Base-by-base conservation (phyloP, 495 filamentous ascomycete species). In the Penicillium canescens region DNA sequence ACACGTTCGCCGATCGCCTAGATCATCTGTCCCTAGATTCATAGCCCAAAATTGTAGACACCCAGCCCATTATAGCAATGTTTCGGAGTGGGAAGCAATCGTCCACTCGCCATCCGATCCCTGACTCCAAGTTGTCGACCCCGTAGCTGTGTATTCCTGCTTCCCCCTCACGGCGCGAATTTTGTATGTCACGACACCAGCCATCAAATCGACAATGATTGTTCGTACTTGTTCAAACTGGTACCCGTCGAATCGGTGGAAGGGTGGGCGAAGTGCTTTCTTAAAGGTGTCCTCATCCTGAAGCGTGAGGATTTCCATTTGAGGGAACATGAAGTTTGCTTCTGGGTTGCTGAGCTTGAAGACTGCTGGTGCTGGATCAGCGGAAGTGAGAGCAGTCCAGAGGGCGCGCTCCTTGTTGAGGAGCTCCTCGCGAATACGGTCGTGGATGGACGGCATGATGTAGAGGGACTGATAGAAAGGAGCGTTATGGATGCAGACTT, bases 131-230 rank as follows among this genome's bases (percentile, higher is more conserved):
- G 74, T 78, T 31, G 69, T 70, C 31, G 70, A 71, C 21, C 65
- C 68, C 10, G 65, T 70, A 2, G 65, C 71, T 11, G 52, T 59
- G 34, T 70, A 76, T 39, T 60, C 50, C 20, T 58, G 60, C 16
- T 66, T 53, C 2, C 63, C 65, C 4, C 63, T 39, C 13, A 60
- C 42, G 2, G 72, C 72, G 12, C 63, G 60, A 35, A 76, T 56
- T 38, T 60, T 61, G 45, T 74, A 76, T 16, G 73, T 76, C 8
- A 78, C 62, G 1, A 65, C 55, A 5, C 71, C 74, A 0, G 73
- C 74, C 74, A 78, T 78, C 9, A 78, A 53, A 51, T 78, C 74
- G 35, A 78, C 71, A n/a, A 76, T 60, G 54, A 75, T 72, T 3
- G 67, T 66, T 3, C 68, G 63, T 6, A 76, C 73, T 10, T 78